Evolutionary conservation across 805 yeast genomes (phyloP), one percentile per base, ranked within the genome.

Genomic region (Kockiozyma suomiensis): DNA sequence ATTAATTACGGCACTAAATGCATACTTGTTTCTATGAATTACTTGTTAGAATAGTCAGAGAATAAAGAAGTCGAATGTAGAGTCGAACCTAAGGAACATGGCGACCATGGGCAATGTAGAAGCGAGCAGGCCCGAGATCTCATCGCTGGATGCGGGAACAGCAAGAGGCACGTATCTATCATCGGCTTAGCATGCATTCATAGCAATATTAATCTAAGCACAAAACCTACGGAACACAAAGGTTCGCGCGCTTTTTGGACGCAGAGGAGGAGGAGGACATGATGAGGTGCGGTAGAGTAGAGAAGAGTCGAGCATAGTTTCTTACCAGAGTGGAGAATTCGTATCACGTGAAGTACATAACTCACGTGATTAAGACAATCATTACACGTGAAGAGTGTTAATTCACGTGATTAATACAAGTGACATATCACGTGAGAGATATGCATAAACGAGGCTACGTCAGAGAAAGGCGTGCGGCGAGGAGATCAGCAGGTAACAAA

Each of bases 61-160:
- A 21, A 28, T 2, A 13, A 26, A 25, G 4, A n/a, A 17, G 28
- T 35, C n/a, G n/a, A 25, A 19, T 5, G 33, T 0, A 10, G 26
- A 19, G 4, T 12, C 50, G n/a, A 41, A 58, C 65, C 62, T 42
- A 4, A 62, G 47, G 42, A 62, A 62, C 61, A 62, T 56, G 33
- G 65, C 63, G 15, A 50, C 64, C 66, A 62, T 62, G 17, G 66
- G 66, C 43, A 62, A 12, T 10, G 58, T 49, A 12, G 65, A 25
- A 5, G 65, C 42, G n/a, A 61, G 30, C 35, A 61, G 23, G 7
- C 47, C 40, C 23, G 59, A 17, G 45, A 56, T 19, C 19, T 61
- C 65, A 6, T 61, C 65, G 33, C 40, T n/a, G 38, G 40, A 15
- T 5, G 33, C 42, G 26, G 35, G 10, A 5, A 25, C 25, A 13